These are phyloP conservation scores for Talaromyces liani DNA, from an alignment of 495 filamentous ascomycete species.

Conservation along the genomic window DNA sequence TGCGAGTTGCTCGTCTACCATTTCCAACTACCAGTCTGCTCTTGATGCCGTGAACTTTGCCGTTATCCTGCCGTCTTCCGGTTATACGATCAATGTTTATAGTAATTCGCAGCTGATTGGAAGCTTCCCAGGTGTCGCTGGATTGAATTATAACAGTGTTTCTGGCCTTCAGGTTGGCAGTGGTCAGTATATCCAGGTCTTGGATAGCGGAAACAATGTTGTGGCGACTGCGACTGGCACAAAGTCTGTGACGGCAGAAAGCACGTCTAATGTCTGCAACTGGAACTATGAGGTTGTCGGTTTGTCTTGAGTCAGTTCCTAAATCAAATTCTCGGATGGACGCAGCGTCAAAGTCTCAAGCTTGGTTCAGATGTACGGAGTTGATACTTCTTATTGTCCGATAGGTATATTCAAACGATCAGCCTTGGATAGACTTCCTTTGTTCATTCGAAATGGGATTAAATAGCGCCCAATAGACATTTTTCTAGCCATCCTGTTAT, in stretches of 20 bases:
- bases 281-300: slow-evolving; percentile 7
- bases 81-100: slow-evolving; percentile 9
- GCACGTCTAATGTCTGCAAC: slow-evolving; percentile 5
- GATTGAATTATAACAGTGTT: slow-evolving; percentile 9
- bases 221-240: slow-evolving; percentile 9
- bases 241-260: slow-evolving; percentile 4
- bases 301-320: background rate
- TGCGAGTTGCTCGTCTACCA: slow-evolving; percentile 5
- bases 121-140: slow-evolving; percentile 2
- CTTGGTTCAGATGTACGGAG: too few species aligned
- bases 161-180: background rate
- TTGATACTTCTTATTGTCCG: too few species aligned
- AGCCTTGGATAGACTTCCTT: too few species aligned
- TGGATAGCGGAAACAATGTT: slow-evolving; percentile 3
- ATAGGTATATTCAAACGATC: too few species aligned
- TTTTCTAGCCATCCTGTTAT: background rate
- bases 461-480: too few species aligned
- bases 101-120: slow-evolving; percentile 8
- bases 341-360: too few species aligned
- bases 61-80: slow-evolving; percentile 9
- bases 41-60: slow-evolving; percentile 11
- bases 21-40: slow-evolving; percentile 7
- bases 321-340: too few species aligned
- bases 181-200: slow-evolving; percentile 7
- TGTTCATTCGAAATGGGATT: too few species aligned